Conservation (phyloP, 306 rosid species). For the Pachyrhizus erosus region DNA sequence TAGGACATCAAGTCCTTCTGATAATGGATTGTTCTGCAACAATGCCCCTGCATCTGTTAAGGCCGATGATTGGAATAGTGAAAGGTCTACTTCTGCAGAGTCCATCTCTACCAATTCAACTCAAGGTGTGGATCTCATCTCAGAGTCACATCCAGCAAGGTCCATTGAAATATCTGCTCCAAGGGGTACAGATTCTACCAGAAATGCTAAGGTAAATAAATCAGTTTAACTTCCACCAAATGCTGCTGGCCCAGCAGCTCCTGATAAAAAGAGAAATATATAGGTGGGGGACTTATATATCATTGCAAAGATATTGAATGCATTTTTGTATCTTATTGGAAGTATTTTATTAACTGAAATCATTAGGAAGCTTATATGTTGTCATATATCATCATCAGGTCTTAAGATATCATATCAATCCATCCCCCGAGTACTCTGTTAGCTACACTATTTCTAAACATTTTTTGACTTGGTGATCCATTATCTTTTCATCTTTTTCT, state of each 20-base stretch:
- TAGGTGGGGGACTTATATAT: conserved; percentile 5
- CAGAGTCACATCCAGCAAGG: conserved; percentile 49
- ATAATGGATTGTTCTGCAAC: conserved; percentile 45
- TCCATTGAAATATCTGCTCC: conserved; percentile 53
- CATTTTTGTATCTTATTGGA: conserved; percentile 16
- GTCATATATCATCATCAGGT: conserved; percentile 11
- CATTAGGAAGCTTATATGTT: neutral
- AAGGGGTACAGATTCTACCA: conserved; percentile 57
- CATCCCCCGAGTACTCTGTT: conserved; percentile 3
- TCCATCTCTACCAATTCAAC: conserved; percentile 50
- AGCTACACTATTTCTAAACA: conserved; percentile 27
- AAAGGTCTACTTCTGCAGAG: conserved; percentile 54
- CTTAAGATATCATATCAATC: neutral
- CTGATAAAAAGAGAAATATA: neutral
- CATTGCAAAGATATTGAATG: conserved; percentile 18
- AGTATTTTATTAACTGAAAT: conserved; percentile 12
- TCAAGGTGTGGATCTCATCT: conserved; percentile 48
- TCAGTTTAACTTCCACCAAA: conserved; percentile 24
- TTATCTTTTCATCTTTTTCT: conserved; percentile 2
- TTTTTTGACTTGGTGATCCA: conserved; percentile 34
- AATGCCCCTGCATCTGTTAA: conserved; percentile 44
- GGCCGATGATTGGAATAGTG: conserved; percentile 46
- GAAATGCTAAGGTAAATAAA: conserved; percentile 68
- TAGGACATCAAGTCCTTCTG: conserved; percentile 44
- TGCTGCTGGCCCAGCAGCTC: conserved; percentile 26